phyloP scores from a whole-genome alignment of 306 rosid genomes.

The Medicago lupulina region DNA sequence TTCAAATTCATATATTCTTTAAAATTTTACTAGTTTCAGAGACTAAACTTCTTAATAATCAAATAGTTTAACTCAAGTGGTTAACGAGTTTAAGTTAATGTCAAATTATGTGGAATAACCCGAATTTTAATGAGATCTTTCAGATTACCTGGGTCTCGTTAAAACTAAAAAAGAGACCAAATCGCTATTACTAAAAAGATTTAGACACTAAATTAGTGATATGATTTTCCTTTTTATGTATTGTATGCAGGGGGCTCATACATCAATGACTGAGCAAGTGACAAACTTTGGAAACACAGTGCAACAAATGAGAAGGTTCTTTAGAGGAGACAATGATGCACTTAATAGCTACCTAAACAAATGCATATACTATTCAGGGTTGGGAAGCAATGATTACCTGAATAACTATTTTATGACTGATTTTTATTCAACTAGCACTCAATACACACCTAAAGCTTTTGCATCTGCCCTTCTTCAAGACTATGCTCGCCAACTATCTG shows the following conservation, averaged over 20 bases:
- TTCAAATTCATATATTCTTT: too few species aligned
- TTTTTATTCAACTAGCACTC: slow-evolving; percentile 66
- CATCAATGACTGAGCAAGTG: slow-evolving; percentile 75
- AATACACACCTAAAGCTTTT: slow-evolving; percentile 61
- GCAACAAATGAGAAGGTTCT: slow-evolving; percentile 61
- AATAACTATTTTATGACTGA: slow-evolving; percentile 90
- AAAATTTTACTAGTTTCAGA: too few species aligned
- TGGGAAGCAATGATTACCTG: slow-evolving; percentile 95
- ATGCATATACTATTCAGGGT: slow-evolving; percentile 79
- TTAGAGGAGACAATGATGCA: slow-evolving; percentile 67
- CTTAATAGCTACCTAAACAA: slow-evolving; percentile 60
- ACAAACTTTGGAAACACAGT: slow-evolving; percentile 65
- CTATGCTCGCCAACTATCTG: slow-evolving; percentile 68
- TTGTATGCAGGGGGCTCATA: slow-evolving; percentile 72
- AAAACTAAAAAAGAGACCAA: too few species aligned
- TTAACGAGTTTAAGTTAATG: too few species aligned
- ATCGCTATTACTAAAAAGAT: too few species aligned
- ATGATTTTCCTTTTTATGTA: background rate
- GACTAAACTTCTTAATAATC: too few species aligned
- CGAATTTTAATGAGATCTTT: too few species aligned
- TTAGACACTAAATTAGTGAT: too few species aligned
- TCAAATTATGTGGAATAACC: too few species aligned
- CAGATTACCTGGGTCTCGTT: too few species aligned
- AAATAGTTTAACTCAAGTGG: too few species aligned
- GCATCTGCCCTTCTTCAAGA: slow-evolving; percentile 72